phyloP scores from a whole-genome alignment of 2,329 filamentous ascomycete genomes.

The Metarhizium anisopliae region DNA sequence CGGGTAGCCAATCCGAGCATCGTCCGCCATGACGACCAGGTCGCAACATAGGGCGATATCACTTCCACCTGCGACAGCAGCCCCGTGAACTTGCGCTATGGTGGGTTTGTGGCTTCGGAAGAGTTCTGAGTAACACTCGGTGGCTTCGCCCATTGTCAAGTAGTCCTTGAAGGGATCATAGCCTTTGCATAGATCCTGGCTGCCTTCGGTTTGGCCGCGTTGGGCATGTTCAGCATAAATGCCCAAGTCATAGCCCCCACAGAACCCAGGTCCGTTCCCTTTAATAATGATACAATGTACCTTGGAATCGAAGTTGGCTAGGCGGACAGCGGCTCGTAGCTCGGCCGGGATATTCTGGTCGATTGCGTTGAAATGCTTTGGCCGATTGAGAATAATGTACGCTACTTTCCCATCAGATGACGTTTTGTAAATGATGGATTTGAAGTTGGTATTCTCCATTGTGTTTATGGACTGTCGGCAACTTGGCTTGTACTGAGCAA shows the following conservation, averaged over 20 bases:
- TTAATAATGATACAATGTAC: constrained; percentile 10
- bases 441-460: constrained; percentile 2
- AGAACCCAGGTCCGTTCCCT: constrained; percentile 8
- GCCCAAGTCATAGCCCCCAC: constrained; percentile 9
- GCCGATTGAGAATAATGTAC: constrained; percentile 10
- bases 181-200: constrained; percentile 6
- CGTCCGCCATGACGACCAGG: constrained; percentile 9
- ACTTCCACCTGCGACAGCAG: constrained; percentile 8
- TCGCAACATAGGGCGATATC: constrained; percentile 10
- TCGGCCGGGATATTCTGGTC: constrained; percentile 5
- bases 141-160: constrained; percentile 6
- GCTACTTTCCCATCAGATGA: constrained; percentile 8
- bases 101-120: constrained; percentile 10
- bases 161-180: constrained; percentile 10
- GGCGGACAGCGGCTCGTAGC: constrained; percentile 6
- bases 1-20: constrained; percentile 9
- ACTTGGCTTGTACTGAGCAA: background rate
- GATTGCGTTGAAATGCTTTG: constrained; percentile 9
- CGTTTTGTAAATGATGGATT: constrained; percentile 6
- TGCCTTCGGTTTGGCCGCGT: constrained; percentile 8
- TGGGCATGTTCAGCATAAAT: constrained; percentile 6
- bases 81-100: constrained; percentile 10
- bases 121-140: constrained; percentile 8
- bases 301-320: constrained; percentile 6
- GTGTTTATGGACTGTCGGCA: background rate